phyloP scores from a whole-genome alignment of 2,329 filamentous ascomycete species.

The Colletotrichum sp. region DNA sequence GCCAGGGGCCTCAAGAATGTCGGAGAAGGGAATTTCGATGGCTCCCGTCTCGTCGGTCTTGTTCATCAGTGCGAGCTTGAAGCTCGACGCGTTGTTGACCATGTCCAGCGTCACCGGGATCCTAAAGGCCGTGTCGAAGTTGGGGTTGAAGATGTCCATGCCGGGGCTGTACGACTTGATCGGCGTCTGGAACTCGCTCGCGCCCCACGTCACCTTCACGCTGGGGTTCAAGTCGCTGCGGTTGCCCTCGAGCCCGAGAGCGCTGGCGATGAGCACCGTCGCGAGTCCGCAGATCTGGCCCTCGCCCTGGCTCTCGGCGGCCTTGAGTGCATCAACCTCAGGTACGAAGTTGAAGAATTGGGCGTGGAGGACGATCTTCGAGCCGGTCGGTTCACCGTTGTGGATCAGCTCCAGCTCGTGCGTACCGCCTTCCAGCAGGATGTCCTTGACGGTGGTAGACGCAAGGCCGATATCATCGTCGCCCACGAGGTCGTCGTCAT shows the following conservation, averaged over 20 bases:
- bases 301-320: constrained; percentile 26
- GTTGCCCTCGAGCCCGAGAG: constrained; percentile 43
- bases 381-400: constrained; percentile 40
- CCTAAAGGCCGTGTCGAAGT: constrained; percentile 49
- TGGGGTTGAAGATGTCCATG: constrained; percentile 52
- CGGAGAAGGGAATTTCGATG: constrained; percentile 38
- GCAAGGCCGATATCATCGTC: constrained; percentile 51
- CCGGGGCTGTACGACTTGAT: constrained; percentile 48
- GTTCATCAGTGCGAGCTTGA: constrained; percentile 40
- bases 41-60: constrained; percentile 35
- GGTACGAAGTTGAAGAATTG: constrained; percentile 46
- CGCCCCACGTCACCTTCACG: constrained; percentile 47
- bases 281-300: constrained; percentile 43
- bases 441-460: constrained; percentile 42
- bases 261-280: constrained; percentile 48
- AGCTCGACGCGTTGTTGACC: constrained; percentile 29
- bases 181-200: constrained; percentile 44
- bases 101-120: constrained; percentile 41
- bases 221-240: constrained; percentile 50
- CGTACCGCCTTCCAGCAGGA: constrained; percentile 44
- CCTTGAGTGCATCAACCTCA: constrained; percentile 35
- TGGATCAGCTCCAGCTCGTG: constrained; percentile 43
- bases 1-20: constrained; percentile 35
- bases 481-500: constrained; percentile 46
- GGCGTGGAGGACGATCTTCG: constrained; percentile 39